Conservation (phyloP, 1,284 basidiomycete species). For the Tetrapyrgos nigripes region DNA sequence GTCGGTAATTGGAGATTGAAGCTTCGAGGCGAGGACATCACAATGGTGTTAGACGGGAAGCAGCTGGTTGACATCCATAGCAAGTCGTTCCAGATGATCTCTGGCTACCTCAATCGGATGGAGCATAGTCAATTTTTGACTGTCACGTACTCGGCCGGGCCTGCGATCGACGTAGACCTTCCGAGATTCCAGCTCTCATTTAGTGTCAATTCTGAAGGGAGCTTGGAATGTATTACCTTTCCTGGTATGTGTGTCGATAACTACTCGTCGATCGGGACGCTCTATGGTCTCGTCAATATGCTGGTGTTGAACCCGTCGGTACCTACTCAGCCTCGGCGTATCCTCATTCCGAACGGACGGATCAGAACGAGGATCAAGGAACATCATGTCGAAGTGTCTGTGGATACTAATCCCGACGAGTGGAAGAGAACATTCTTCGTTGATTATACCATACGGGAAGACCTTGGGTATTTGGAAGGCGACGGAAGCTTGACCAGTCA, state of each 20-base stretch:
- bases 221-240: conserved; percentile 4
- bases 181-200: not conserved
- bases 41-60: not conserved
- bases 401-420: not conserved
- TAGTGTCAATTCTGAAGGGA: not conserved
- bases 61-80: conserved; percentile 38
- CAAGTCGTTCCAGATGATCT: conserved; percentile 36
- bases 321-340: not conserved
- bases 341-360: not conserved
- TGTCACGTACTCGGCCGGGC: not conserved
- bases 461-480: conserved; percentile 44
- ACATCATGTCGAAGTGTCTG: not conserved
- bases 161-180: not conserved
- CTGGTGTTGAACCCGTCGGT: not conserved
- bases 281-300: not conserved
- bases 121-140: not conserved
- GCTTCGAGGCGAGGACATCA: not conserved
- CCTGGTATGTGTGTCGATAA: conserved; percentile 7
- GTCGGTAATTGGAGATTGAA: not conserved
- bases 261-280: not conserved
- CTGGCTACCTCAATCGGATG: conserved; percentile 23
- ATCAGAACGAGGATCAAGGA: not conserved
- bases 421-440: conserved; percentile 41
- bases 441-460: conserved; percentile 44
- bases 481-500: conserved; percentile 37